These are phyloP conservation scores for Anethum foeniculum DNA, from an alignment of 140 eudicot species.

Conservation along the genomic window DNA sequence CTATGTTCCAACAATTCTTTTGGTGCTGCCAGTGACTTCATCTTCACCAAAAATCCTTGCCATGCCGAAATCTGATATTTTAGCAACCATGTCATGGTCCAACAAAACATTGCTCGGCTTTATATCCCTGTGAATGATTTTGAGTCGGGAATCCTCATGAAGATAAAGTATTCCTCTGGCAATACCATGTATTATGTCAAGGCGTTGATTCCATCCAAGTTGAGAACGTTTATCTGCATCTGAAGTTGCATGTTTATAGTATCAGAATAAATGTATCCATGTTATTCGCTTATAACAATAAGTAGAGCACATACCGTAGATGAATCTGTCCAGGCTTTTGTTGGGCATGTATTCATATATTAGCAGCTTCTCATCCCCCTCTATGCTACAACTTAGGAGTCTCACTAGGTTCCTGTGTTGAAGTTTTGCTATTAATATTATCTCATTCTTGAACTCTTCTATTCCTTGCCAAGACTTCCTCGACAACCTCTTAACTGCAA, in stretches of 20 bases:
- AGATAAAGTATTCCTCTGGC: slow-evolving; percentile 19
- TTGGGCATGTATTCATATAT: slow-evolving; percentile 12
- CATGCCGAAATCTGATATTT: slow-evolving; percentile 24
- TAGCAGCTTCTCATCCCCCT: slow-evolving; percentile 1
- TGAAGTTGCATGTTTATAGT: background rate
- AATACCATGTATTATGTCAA: slow-evolving; percentile 14
- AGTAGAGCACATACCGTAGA: slow-evolving; percentile 12
- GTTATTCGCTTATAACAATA: background rate
- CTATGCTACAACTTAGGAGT: slow-evolving; percentile 5
- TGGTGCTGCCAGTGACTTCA: slow-evolving; percentile 14
- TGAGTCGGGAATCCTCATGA: slow-evolving; percentile 18
- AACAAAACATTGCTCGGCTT: slow-evolving; percentile 21
- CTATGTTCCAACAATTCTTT: slow-evolving; percentile 20
- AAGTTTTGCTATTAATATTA: slow-evolving; percentile 6
- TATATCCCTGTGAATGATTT: slow-evolving; percentile 16
- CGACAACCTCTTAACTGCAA: slow-evolving; percentile 14
- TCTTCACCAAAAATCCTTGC: slow-evolving; percentile 21
- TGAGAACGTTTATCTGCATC: slow-evolving; percentile 13
- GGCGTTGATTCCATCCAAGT: slow-evolving; percentile 13
- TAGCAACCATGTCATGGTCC: slow-evolving; percentile 12
- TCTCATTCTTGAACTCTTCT: slow-evolving; percentile 14
- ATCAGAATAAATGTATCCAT: background rate
- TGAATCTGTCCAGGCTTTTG: slow-evolving; percentile 9
- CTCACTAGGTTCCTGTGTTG: slow-evolving; percentile 12
- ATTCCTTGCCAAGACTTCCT: slow-evolving; percentile 11